Base-by-base conservation (phyloP, 305 asterid genomes). In the Fraxinus sp. region DNA sequence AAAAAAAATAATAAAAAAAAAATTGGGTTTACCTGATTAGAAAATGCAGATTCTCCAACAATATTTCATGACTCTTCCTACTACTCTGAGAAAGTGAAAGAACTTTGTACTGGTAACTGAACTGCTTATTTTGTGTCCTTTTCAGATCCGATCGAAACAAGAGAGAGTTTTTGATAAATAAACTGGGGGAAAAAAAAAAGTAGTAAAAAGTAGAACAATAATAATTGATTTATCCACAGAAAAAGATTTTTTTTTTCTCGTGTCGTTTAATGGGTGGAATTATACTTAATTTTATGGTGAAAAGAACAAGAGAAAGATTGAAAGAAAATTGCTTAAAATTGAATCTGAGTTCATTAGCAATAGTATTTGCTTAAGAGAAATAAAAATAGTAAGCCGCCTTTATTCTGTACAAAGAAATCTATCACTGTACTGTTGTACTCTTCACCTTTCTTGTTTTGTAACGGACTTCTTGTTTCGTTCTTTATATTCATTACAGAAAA, bases 131-230 rank as follows among this genome's bases (percentile, higher is more conserved):
- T 32, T 76, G 81, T 72, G 80, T 85, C 90, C 82, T 76, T 84
- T 84, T 87, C 95, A 88, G 95, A 90, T 91, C 96, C 88, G 90
- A 91, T 93, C 91, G 84, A 86, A 89, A 88, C 93, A 85, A 87
- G 88, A 86, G 86, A 81, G 85, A 49, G 84, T 74, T 24, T 44
- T 74, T 49, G 85, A 87, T 35, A 70, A 81, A 83, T 77, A 72
- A 71, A 85, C 79, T 71, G 79, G 81, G 79, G 41, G 76, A 74
- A 72, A 37, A 79, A 49, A 83, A 85, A 78, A 79, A 5, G 0
- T 39, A 37, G 46, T 16, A 66, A 28, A 79, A 76, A 18, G 32
- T 32, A 41, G 81, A 78, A 84, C 70, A 80, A 39, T 74, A 83
- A 81, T 77, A 41, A 75, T 59, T 55, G 32, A 59, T 59, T 46